Evolutionary conservation across 2,329 filamentous ascomycete genomes (phyloP), one percentile per base, ranked within the genome.

Genomic region (Fusarium scirpi): DNA sequence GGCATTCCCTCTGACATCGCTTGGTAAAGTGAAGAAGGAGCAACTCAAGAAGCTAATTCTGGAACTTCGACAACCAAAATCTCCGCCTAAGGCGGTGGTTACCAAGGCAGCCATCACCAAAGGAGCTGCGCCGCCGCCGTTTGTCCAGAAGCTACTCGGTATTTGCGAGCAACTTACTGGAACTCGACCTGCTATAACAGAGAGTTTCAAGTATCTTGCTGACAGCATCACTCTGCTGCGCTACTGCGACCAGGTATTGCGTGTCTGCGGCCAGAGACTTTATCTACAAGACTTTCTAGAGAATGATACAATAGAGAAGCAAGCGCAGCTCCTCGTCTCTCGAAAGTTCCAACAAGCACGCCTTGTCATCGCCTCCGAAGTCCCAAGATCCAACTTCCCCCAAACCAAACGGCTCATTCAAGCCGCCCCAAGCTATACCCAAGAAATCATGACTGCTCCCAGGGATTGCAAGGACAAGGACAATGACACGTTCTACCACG

Each of bases 1-100:
- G 1, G 70, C 63, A 3, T 81, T 82, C 58, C 83, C 83, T 0
- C 74, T 76, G 25, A 85, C 84, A 3, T 76, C 80, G 2, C 79
- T 83, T 13, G 83, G 83, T 3, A 85, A 86, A 62, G 77, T 84
- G 7, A 80, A 81, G 62, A 85, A 83, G 57, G 77, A 78, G 2
- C 69, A 80, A 11, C 70, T 85, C 25, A 78, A 65, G 29, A 48
- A 62, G 5, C 44, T 52, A 10, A 69, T 81, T 4, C 18, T 69
- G 8, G 56, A 69, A 5, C 51, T 76, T n/a, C 49, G 60, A 11
- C 51, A 65, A 25, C 11, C 18, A 22, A 54, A 49, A 7, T 43
- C 11, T 6, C 11, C 48, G 1, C 24, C 38, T 15, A 49, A 72
- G 12, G n/a, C 18, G 3, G 34, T 38, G 24, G 16, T 18, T 44